Base-by-base conservation (phyloP, 768 basidiomycete species). In the Mycena epipterygia region DNA sequence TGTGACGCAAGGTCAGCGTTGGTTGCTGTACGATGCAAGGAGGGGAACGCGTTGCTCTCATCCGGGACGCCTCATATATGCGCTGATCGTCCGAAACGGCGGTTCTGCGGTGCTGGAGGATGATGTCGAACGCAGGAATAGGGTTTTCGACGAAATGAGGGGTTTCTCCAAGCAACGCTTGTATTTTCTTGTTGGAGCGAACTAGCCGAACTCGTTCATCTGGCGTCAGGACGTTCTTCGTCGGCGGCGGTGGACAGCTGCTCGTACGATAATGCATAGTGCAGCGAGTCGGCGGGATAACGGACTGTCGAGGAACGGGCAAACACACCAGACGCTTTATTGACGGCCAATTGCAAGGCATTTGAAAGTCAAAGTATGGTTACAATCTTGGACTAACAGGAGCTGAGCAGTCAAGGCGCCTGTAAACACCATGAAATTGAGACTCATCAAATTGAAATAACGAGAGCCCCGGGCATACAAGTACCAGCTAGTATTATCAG, bases 161-260 rank as follows among this genome's bases (percentile, higher is more conserved):
- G 7, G 33, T 63, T 39, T 51, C 61, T 7, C 61, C 49, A 17
- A 63, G 49, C 27, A 52, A 23, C 25, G 33, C 19, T 63, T 63
- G 23, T 12, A 63, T 17, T 32, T 63, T 63, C 35, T 19, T 63
- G 61, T 37, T 52, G 11, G 61, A 63, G 48, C 61, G 61, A 41
- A 63, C 4, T 17, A 63, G 49, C 21, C 61, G 61, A 3, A 12
- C 11, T 30, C 61, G 61, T 19, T 63, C 61, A 5, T 63, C 51
- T 5, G 33, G 8, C 32, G 33, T 29, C 25, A 63, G 23, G 12
- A 23, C 33, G n/a, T 39, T 37, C 23, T 12, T 51, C 33, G 6
- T 51, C 29, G 32, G 30, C 21, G 59, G 44, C 11, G 49, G 49
- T 2, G 46, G 49, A 35, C 35, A 51, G 48, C 61, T 63, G 30